Base-by-base conservation (phyloP, 208 protist genomes). In the Trypanosoma boissoni region DNA sequence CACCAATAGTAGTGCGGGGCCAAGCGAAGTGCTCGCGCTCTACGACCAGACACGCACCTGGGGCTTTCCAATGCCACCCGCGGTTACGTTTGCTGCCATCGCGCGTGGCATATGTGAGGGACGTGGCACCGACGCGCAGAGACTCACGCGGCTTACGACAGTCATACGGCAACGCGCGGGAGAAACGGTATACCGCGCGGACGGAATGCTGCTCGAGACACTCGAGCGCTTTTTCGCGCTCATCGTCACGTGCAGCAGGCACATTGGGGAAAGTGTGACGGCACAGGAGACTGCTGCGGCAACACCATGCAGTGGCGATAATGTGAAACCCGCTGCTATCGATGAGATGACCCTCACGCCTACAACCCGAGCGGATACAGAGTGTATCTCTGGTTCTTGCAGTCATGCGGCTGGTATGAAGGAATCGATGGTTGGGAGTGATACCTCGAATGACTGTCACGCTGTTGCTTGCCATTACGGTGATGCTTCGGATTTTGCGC, bases 11-110 rank as follows among this genome's bases (percentile, higher is more conserved):
- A 27, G 23, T 16, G 32, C 46, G 5, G 53, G 28, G 10, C 2
- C 26, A 12, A 48, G 16, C 8, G 7, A n/a, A 41, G 27, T 63
- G 29, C 31, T 69, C 49, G 7, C 2, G 27, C 34, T 69, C 12
- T 69, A 69, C 48, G 24, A 63, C 8, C 7, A 29, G 3, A 63
- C 64, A 27, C 64, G 64, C 24, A 62, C 26, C 9, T 69, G 64
- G 64, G 12, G 7, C 8, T 69, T 69, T 58, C 55, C 64, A 32
- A 18, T 69, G 6, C 55, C 64, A 24, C 32, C 64, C 29, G 55
- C 64, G 14, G 64, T 69, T 1, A 29, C 37, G 3, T 69, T 69
- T 58, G 53, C 64, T 20, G 31, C 64, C 28, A 62, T 69, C 36
- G 46, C 57, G 3, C 44, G 55, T 28, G 55, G 54, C 2, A 32